These are phyloP conservation scores for Colletotrichum musae DNA, from an alignment of 2,329 filamentous ascomycete genomes.

Conservation along the genomic window DNA sequence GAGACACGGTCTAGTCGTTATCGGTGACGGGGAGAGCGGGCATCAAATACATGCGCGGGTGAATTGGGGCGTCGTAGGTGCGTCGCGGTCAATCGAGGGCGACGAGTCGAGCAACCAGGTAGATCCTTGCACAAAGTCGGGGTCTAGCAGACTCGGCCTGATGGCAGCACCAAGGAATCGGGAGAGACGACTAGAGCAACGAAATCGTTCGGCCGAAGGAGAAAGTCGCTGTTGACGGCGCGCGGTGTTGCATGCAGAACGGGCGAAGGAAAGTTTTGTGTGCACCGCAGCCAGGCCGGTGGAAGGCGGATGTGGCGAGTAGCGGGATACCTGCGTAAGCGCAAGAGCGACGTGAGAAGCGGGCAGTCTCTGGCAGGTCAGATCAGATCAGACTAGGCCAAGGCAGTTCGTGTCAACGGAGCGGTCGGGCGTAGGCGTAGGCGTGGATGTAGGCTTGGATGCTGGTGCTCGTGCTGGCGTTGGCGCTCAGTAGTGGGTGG, in stretches of 20 bases:
- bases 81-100: slow-evolving; percentile 1
- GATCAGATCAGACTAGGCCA: slow-evolving; percentile 16
- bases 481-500: background rate
- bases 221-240: slow-evolving; percentile 20
- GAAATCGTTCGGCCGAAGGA: slow-evolving; percentile 18
- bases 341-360: slow-evolving; percentile 6
- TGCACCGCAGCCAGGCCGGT: background rate
- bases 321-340: background rate
- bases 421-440: background rate
- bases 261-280: slow-evolving; percentile 18
- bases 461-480: too few species aligned
- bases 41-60: slow-evolving; percentile 18
- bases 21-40: slow-evolving; percentile 19
- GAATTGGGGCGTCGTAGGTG: slow-evolving; percentile 12
- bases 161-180: slow-evolving; percentile 28
- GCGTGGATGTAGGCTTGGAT: background rate
- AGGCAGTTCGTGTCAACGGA: background rate
- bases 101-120: slow-evolving; percentile 18
- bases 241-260: slow-evolving; percentile 28
- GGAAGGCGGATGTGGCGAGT: too few species aligned
- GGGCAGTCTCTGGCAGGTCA: slow-evolving; percentile 13
- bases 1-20: slow-evolving; percentile 33
- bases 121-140: slow-evolving; percentile 26
- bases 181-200: slow-evolving; percentile 20
- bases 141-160: slow-evolving; percentile 20